Conservation (phyloP, 1,284 basidiomycete species). For the Cryptococcus sp. region DNA sequence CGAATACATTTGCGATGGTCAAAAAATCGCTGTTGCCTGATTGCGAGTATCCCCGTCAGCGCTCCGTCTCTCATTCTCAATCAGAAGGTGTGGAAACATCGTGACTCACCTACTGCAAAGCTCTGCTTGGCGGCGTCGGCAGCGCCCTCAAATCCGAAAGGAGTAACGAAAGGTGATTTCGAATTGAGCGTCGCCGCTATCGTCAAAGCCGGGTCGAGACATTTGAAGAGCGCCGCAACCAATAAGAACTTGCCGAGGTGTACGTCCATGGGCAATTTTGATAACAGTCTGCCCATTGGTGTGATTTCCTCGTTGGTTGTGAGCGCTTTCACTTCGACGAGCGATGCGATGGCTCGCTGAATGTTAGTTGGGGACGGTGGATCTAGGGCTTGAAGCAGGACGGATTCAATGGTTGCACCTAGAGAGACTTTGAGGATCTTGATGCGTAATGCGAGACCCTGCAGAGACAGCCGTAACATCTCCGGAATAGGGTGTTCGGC, state of each 20-base stretch:
- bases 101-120: conserved; percentile 70
- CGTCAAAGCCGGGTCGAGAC: conserved; percentile 91
- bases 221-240: conserved; percentile 80
- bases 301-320: conserved; percentile 90
- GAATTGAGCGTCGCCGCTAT: conserved; percentile 91
- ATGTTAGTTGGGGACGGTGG: conserved; percentile 86
- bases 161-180: conserved; percentile 89
- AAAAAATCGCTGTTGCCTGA: conserved; percentile 94
- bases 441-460: conserved; percentile 91
- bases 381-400: conserved; percentile 82
- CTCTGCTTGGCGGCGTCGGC: conserved; percentile 80
- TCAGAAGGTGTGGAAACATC: not conserved
- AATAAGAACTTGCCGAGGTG: conserved; percentile 92
- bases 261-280: conserved; percentile 90
- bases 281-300: conserved; percentile 85
- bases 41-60: not conserved
- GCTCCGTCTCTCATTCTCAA: too few relatives aligned
- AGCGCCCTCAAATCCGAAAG: conserved; percentile 83
- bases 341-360: conserved; percentile 82
- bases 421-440: conserved; percentile 95
- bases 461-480: conserved; percentile 91
- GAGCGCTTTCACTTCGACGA: conserved; percentile 84
- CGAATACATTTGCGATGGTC: conserved; percentile 88
- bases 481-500: conserved; percentile 92
- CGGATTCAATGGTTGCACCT: conserved; percentile 85